phyloP scores from a whole-genome alignment of 441 rosid species.

The Brassica hybrid region DNA sequence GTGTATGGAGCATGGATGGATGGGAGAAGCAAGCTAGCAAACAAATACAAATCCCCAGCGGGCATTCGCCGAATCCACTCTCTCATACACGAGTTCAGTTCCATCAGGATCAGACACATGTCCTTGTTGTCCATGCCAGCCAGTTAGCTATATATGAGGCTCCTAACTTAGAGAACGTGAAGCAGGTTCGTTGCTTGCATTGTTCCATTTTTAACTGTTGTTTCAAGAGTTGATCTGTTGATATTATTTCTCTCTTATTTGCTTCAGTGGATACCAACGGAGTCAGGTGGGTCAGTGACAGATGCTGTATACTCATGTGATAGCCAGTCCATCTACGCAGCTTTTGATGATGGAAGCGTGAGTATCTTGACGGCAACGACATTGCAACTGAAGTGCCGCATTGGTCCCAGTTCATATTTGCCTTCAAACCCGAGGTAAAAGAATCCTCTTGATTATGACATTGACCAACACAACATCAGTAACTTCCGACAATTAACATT shows the following conservation, averaged over 20 bases:
- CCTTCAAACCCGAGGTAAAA: conserved; percentile 55
- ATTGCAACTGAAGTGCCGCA: conserved; percentile 51
- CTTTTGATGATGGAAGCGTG: conserved; percentile 58
- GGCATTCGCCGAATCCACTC: conserved; percentile 48
- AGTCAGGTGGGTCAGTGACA: conserved; percentile 57
- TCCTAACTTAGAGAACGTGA: conserved; percentile 57
- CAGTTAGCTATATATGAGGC: conserved; percentile 64
- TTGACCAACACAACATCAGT: background rate
- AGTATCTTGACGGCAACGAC: conserved; percentile 48
- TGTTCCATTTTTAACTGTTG: background rate
- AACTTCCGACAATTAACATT: too few species aligned
- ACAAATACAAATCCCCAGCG: conserved; percentile 58
- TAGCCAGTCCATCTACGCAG: conserved; percentile 58
- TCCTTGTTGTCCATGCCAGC: conserved; percentile 58
- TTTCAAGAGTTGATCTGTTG: conserved; percentile 13
- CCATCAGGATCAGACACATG: conserved; percentile 57
- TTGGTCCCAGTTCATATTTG: conserved; percentile 53
- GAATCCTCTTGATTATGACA: background rate
- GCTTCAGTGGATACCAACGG: conserved; percentile 58
- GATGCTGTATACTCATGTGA: conserved; percentile 69
- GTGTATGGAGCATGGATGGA: conserved; percentile 68
- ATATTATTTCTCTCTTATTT: conserved; percentile 18
- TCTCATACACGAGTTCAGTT: conserved; percentile 64
- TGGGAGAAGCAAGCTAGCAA: conserved; percentile 91
- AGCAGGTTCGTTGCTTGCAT: conserved; percentile 45